Percentiles rank a stretch among this genome's conserved stretches.
Conservation (phyloP, 768 basidiomycete species). For the Pulveroboletus sp. region DNA sequence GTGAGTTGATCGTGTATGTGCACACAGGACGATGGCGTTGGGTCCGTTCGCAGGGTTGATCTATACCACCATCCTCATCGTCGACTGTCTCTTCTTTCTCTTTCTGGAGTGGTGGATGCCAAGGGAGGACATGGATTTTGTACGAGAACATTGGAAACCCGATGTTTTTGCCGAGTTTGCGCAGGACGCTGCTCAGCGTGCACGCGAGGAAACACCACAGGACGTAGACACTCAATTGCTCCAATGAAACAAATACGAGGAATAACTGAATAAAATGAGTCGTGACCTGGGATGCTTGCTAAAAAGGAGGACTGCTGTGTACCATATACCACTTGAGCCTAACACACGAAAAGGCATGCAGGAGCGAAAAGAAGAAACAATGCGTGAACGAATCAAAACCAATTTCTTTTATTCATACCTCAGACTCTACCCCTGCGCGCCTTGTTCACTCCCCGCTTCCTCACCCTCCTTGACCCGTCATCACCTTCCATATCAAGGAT, state of each 20-base stretch:
- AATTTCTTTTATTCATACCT: background rate
- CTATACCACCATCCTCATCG: slow-evolving; percentile 80
- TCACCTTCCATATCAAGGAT: slow-evolving; percentile 16
- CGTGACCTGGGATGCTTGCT: background rate
- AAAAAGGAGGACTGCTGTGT: slow-evolving; percentile 3
- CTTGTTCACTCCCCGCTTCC: slow-evolving; percentile 21
- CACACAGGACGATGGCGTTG: slow-evolving; percentile 62
- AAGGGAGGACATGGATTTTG: slow-evolving; percentile 70
- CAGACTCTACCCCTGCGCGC: slow-evolving; percentile 20
- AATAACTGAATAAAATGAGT: slow-evolving; percentile 17
- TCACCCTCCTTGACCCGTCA: slow-evolving; percentile 21
- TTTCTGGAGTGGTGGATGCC: slow-evolving; percentile 85
- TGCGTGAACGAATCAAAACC: background rate
- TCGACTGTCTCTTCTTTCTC: slow-evolving; percentile 84
- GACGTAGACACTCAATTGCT: slow-evolving; percentile 5
- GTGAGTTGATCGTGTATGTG: background rate
- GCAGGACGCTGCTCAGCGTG: background rate
- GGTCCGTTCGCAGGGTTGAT: slow-evolving; percentile 84
- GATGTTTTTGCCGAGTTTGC: slow-evolving; percentile 20
- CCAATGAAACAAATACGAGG: slow-evolving; percentile 13
- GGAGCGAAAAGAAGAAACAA: background rate
- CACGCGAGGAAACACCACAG: background rate
- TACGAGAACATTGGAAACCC: slow-evolving; percentile 57
- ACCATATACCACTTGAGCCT: background rate
- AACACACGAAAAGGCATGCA: background rate